These are phyloP conservation scores for Calonectria hongkongensis DNA, from an alignment of 2,329 filamentous ascomycete species.

Conservation along the genomic window DNA sequence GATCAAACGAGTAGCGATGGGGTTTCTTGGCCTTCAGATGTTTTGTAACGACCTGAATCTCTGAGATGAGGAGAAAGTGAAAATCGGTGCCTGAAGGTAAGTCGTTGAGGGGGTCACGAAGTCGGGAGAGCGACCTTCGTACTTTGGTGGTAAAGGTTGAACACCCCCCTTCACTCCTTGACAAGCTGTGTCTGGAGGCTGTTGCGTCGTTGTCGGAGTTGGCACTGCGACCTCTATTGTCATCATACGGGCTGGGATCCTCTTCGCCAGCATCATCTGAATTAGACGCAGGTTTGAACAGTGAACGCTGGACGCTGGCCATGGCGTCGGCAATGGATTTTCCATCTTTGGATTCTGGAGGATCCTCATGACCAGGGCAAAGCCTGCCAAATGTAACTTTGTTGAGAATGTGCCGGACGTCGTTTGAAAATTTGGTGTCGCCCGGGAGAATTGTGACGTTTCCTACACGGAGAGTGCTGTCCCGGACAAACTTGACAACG, in stretches of 20 bases:
- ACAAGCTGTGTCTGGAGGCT: slow-evolving; percentile 39
- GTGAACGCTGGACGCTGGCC: slow-evolving; percentile 23
- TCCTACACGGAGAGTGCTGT: slow-evolving; percentile 73
- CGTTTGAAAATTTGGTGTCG: slow-evolving; percentile 68
- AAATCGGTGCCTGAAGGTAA: slow-evolving; percentile 70
- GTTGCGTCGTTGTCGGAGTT: slow-evolving; percentile 25
- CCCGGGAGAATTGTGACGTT: slow-evolving; percentile 77
- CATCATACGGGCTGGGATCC: slow-evolving; percentile 27
- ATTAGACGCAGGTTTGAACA: slow-evolving; percentile 29
- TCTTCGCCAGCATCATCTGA: slow-evolving; percentile 39
- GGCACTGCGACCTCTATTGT: slow-evolving; percentile 35
- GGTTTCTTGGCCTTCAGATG: slow-evolving; percentile 76
- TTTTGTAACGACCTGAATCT: slow-evolving; percentile 79
- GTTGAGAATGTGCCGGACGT: slow-evolving; percentile 66
- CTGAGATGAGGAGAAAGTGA: slow-evolving; percentile 80
- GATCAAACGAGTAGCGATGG: slow-evolving; percentile 84
- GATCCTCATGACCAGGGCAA: slow-evolving; percentile 55
- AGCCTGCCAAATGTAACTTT: slow-evolving; percentile 66
- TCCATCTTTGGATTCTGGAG: slow-evolving; percentile 10
- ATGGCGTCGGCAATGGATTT: slow-evolving; percentile 23
- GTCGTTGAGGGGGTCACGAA: slow-evolving; percentile 60
- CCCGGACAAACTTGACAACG: slow-evolving; percentile 78
- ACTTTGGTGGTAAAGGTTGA: slow-evolving; percentile 58
- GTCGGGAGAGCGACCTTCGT: slow-evolving; percentile 59
- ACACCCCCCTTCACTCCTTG: slow-evolving; percentile 43